Evolutionary conservation across 2,329 filamentous ascomycete species (phyloP), one percentile per base, ranked within the genome.

Genomic region (Tolypocladium album): DNA sequence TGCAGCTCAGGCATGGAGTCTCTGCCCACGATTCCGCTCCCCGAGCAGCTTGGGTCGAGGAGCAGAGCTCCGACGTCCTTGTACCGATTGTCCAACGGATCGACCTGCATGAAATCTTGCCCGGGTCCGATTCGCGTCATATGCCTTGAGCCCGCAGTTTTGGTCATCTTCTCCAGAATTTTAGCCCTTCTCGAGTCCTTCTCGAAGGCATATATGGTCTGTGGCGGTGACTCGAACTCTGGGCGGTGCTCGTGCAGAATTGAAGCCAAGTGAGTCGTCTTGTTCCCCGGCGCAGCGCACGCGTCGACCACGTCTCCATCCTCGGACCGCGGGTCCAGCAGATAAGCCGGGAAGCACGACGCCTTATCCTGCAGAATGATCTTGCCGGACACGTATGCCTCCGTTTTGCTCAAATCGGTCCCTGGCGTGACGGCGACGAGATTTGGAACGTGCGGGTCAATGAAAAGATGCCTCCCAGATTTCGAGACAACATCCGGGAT

Each of bases 301-400:
- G 90, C 90, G 72, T 99, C 94, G n/a, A 97, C 84, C 11, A 95
- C 78, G 68, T 94, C 86, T 31, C 90, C 90, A 64, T 88, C 83
- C 60, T 83, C 78, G 11, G 84, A 76, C 0, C 76, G 76, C 0
- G 88, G 85, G 58, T 96, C 81, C 0, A 99, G 78, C 3, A 99
- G 78, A 70, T 94, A 94, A 0, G 93, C 94, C 0, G 94, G 94
- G 68, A 99, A 97, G 70, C 94, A 99, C 0, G 92, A 97, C 0
- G 94, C 93, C 73, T 97, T 97, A 69, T 97, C 94, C 72, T 99
- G 94, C 31, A 97, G 78, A 61, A 97, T 96, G 58, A 97, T 84
- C 55, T 86, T 82, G 1, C 93, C 93, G 1, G 82, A 78, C 17
- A 77, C 81, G 72, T 97, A 97, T 0, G 91, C 88, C 17, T 82